These are phyloP conservation scores for Trichoderma sp. DNA, from an alignment of 2,329 filamentous ascomycete genomes.

Conservation along the genomic window DNA sequence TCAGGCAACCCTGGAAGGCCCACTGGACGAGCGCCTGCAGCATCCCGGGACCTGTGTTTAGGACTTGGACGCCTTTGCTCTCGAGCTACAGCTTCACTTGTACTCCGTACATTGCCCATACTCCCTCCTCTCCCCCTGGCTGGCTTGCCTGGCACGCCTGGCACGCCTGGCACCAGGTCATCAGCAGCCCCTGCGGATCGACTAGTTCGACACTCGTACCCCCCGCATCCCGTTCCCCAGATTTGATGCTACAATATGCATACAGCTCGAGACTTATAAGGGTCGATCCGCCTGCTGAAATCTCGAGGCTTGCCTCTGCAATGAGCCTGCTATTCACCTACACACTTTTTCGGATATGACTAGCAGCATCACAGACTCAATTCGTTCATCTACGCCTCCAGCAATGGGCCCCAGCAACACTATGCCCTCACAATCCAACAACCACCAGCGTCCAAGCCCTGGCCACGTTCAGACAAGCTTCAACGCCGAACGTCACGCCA, in stretches of 20 bases:
- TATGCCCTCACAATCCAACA: slow-evolving; percentile 42
- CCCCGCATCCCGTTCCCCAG: slow-evolving; percentile 24
- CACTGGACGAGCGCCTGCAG: slow-evolving; percentile 14
- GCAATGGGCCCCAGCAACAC: slow-evolving; percentile 27
- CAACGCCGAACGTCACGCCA: slow-evolving; percentile 36
- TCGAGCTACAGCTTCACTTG: slow-evolving; percentile 8
- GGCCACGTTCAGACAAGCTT: slow-evolving; percentile 48
- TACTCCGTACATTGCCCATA: slow-evolving; percentile 3
- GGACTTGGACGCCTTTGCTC: neutral
- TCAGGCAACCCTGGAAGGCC: slow-evolving; percentile 16
- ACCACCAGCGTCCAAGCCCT: slow-evolving; percentile 43
- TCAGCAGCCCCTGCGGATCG: slow-evolving; percentile 17
- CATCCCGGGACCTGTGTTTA: slow-evolving; percentile 1
- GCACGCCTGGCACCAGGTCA: slow-evolving; percentile 2
- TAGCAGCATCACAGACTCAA: slow-evolving; percentile 27
- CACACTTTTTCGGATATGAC: slow-evolving; percentile 25
- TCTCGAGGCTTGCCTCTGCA: slow-evolving; percentile 26
- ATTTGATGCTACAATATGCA: slow-evolving; percentile 34
- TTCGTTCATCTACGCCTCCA: slow-evolving; percentile 25
- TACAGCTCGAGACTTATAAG: slow-evolving; percentile 37
- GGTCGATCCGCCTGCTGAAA: slow-evolving; percentile 36
- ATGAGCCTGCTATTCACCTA: slow-evolving; percentile 25
- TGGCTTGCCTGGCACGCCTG: neutral
- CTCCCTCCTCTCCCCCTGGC: slow-evolving; percentile 6
- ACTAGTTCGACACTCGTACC: slow-evolving; percentile 14